Evolutionary conservation across 305 asterid species (phyloP).

Genomic region (Stenogyne calaminthoides): DNA sequence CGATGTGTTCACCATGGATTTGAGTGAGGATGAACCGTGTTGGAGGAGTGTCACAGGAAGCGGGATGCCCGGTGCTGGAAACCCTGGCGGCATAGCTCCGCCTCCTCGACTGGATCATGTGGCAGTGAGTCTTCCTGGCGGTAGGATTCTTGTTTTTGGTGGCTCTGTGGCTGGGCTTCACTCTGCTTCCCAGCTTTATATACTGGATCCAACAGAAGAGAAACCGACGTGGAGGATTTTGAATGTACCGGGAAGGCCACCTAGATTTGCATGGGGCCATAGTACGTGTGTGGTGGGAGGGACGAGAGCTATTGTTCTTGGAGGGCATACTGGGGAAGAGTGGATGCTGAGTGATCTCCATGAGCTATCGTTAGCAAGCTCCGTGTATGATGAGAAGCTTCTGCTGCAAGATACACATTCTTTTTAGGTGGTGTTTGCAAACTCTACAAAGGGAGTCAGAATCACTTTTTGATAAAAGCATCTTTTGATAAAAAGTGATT

Average conservation of each 20-base stretch:
- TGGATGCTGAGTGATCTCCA: slow-evolving; percentile 92
- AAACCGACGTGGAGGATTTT: slow-evolving; percentile 92
- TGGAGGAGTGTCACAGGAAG: slow-evolving; percentile 89
- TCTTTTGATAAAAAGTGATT: neutral
- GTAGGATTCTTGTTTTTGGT: slow-evolving; percentile 79
- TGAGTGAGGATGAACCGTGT: slow-evolving; percentile 80
- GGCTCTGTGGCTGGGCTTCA: slow-evolving; percentile 94
- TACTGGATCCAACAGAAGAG: slow-evolving; percentile 90
- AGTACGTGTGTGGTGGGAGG: slow-evolving; percentile 91
- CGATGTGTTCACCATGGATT: slow-evolving; percentile 87
- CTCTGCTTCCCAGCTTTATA: slow-evolving; percentile 88
- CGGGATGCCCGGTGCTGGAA: slow-evolving; percentile 92
- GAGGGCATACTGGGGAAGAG: slow-evolving; percentile 91
- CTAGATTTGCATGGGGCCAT: slow-evolving; percentile 94
- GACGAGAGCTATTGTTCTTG: slow-evolving; percentile 83
- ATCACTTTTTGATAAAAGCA: neutral
- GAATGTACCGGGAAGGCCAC: slow-evolving; percentile 83
- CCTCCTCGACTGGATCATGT: slow-evolving; percentile 94
- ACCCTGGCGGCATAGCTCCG: slow-evolving; percentile 85
- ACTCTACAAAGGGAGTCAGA: neutral
- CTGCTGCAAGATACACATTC: slow-evolving; percentile 20
- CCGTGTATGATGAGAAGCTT: slow-evolving; percentile 30
- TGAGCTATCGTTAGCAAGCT: slow-evolving; percentile 75
- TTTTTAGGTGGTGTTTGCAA: slow-evolving; percentile 3
- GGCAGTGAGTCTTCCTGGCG: slow-evolving; percentile 87